Percentiles rank a stretch among this genome's conserved stretches.
Evolutionary conservation across 1,284 basidiomycete species (phyloP).

Genomic region (Pseudozyma tsukubaensis): DNA sequence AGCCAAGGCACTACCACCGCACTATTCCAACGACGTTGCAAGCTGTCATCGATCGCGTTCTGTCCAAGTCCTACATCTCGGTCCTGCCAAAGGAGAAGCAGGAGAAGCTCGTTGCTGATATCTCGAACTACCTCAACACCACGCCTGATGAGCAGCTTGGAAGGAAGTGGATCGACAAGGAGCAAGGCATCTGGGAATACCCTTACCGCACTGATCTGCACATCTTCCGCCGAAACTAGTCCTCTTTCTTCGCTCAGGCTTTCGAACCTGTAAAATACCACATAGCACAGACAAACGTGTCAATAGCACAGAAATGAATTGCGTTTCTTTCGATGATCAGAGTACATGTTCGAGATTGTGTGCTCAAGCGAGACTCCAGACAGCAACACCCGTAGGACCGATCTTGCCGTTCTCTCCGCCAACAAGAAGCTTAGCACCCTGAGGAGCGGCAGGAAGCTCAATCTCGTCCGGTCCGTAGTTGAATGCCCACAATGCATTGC

Average conservation of each 20-base stretch:
- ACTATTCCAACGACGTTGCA: constrained; percentile 54
- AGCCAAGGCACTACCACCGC: constrained; percentile 45
- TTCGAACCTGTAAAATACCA: background rate
- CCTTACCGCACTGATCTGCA: constrained; percentile 48
- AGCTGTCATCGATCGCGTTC: constrained; percentile 50
- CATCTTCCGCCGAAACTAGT: constrained; percentile 46
- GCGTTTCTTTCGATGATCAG: no score
- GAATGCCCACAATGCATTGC: constrained; percentile 51
- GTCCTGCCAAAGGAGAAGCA: constrained; percentile 48
- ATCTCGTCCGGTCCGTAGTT: constrained; percentile 46
- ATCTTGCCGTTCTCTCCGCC: constrained; percentile 37
- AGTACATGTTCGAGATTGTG: background rate
- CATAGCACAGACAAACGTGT: background rate
- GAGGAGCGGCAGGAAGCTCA: constrained; percentile 35
- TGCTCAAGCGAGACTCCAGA: constrained; percentile 35
- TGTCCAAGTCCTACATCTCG: constrained; percentile 63
- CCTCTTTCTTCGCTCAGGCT: background rate
- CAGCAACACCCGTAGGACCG: constrained; percentile 26
- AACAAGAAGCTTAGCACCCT: constrained; percentile 30
- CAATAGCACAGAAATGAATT: background rate
- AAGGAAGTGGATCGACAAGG: constrained; percentile 61
- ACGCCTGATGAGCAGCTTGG: constrained; percentile 43
- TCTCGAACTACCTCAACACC: constrained; percentile 36
- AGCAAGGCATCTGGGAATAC: constrained; percentile 60
- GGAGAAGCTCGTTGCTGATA: constrained; percentile 25